Base-by-base conservation (phyloP, 192 early-diverging fungal genomes). In the Kickxella alabastrina region DNA sequence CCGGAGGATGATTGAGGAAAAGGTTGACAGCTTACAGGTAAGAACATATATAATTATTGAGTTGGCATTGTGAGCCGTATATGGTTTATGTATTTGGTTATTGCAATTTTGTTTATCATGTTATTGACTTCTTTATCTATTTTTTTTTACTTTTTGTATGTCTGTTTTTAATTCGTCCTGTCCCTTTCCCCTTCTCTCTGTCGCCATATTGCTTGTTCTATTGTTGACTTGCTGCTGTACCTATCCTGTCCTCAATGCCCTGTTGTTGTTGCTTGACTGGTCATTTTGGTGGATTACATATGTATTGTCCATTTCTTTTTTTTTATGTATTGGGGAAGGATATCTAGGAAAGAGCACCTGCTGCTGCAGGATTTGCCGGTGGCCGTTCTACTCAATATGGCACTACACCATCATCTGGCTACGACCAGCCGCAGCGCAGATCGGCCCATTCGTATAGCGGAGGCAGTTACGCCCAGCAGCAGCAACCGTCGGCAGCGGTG, bases 1-100 rank as follows among this genome's bases (percentile, higher is more conserved):
- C 0, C 52, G 62, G 5, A 40, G 50, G 18, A 76, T 76, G 73
- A 65, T 76, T 44, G 73, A 76, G 51, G 73, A 68, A 31, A 76
- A 76, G 34, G 48, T 76, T 12, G 57, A 54, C 3, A 45, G 59
- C 14, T 15, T 53, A 5, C 65, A 69, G 65, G 73, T 76, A 75
- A 75, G 43, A 32, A 28, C 29, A 32, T 12, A 32, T 32, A 32
- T 32, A 12, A 6, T 32, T 32, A n/a, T n/a, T n/a, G n/a, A n/a
- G n/a, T n/a, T n/a, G n/a, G n/a, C n/a, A n/a, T n/a, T 54, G 21
- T 29, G 19, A 7, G 23, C 31, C 24, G 35, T 17, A 28, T 65
- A 43, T 44, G 27, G 35, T 6, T 56, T 28, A 1, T 54, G 26
- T 42, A 17, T 12, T 39, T 41, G 44, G 37, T 27, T 42, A 58